Evolutionary conservation across 2,329 filamentous ascomycete genomes (phyloP), one percentile per base, ranked within the genome.

Genomic region (Boeremia lycopersici): DNA sequence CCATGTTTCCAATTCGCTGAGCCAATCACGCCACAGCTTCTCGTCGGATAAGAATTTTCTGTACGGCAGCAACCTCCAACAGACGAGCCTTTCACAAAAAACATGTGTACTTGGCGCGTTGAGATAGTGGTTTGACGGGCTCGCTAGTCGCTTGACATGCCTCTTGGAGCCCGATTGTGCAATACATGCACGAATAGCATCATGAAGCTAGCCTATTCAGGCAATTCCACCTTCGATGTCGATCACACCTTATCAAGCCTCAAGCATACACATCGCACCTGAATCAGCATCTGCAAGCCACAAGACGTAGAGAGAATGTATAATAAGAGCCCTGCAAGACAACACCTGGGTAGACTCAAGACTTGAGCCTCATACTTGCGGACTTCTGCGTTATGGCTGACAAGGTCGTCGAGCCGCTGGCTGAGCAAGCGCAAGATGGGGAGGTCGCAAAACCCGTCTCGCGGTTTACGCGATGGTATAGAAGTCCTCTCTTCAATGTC

Each of bases 401-500:
- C 28, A 60, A 64, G 28, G 31, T 40, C n/a, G n/a, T 59, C n/a
- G 64, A 65, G n/a, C 53, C 41, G 2, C 59, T 63, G 19, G 43
- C 56, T 26, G 56, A 62, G n/a, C 36, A 47, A 5, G 30, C 48
- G 13, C 36, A 48, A 11, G 42, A 46, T 35, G 28, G 7, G 11
- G 29, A 28, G 17, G 17, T 34, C 3, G 17, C 30, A 9, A 67
- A 67, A 25, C 48, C 48, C 4, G 44, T 65, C 4, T 69, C 66
- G 10, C 48, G 53, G 15, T 66, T 67, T 45, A 65, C 64, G 19
- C 41, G 59, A 33, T 67, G 64, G 60, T 81, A 78, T 59, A 76
- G 79, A 13, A 78, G 77, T 38, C 79, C 79, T 4, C 64, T 81
- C 0, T 81, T 78, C 66, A 78, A 81, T 53, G 78, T 78, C 44